A percentile compares a stretch with the other conserved stretches of the same genome.
phyloP scores from a whole-genome alignment of 2,329 filamentous ascomycete species.

The Botrytis fabae region DNA sequence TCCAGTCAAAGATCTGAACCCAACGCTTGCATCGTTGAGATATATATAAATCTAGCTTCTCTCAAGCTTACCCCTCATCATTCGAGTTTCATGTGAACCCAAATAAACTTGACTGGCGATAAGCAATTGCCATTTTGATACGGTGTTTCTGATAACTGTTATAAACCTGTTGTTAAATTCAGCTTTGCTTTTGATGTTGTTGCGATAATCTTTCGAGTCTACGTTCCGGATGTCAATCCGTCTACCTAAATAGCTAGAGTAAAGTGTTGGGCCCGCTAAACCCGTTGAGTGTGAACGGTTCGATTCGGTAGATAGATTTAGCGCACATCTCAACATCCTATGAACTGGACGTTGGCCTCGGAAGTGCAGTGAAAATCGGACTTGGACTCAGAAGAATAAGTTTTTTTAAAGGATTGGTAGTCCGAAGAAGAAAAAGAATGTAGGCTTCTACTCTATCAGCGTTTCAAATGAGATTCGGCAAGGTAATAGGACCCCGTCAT shows the following conservation, averaged over 20 bases:
- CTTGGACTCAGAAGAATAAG: background rate
- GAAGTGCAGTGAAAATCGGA: background rate
- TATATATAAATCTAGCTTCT: background rate
- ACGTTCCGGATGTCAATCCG: background rate
- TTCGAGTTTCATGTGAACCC: background rate
- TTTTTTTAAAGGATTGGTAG: background rate
- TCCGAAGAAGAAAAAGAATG: background rate
- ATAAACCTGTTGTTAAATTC: background rate
- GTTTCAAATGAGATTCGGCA: background rate
- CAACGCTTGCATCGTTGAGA: background rate
- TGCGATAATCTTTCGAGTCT: background rate
- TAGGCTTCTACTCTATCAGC: background rate
- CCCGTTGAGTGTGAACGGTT: background rate
- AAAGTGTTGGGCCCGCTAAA: background rate
- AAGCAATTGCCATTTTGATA: background rate
- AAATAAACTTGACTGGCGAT: background rate
- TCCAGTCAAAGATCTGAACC: background rate
- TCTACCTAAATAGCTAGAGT: background rate
- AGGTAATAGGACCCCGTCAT: background rate
- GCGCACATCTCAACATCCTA: background rate
- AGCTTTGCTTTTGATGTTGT: background rate
- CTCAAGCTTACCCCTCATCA: background rate
- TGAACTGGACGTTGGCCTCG: background rate
- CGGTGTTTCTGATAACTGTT: background rate
- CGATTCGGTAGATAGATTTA: background rate